Conservation (phyloP, 371 early-diverging fungal genomes). For the Umbelopsis sp. region DNA sequence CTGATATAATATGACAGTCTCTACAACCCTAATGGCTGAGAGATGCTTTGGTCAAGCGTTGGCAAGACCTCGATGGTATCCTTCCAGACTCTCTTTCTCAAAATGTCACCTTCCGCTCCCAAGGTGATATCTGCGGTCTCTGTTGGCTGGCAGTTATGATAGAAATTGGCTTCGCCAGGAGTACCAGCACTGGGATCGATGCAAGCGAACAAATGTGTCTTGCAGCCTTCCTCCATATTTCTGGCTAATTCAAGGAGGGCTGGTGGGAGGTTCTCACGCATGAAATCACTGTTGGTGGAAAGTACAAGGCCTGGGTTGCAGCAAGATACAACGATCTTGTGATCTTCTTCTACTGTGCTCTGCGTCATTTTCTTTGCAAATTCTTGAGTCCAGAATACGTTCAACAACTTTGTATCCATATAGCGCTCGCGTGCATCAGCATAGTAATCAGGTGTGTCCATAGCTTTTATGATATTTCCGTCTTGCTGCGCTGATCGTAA, state of each 20-base stretch:
- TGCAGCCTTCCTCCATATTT: conserved; percentile 8
- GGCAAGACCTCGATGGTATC: conserved; percentile 14
- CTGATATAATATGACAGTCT: too few species aligned
- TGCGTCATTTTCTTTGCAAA: conserved; percentile 9
- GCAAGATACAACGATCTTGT: conserved; percentile 16
- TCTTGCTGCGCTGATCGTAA: neutral
- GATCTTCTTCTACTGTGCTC: conserved; percentile 7
- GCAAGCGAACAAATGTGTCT: conserved; percentile 14
- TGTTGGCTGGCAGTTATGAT: conserved; percentile 17
- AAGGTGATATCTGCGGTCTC: conserved; percentile 12
- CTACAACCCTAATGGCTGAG: too few species aligned
- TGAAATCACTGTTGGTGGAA: neutral
- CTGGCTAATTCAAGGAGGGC: neutral
- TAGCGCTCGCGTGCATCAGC: neutral
- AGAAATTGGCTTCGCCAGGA: neutral
- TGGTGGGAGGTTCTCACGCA: neutral
- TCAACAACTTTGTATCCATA: conserved; percentile 20
- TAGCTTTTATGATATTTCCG: conserved; percentile 15
- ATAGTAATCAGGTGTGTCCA: conserved; percentile 3
- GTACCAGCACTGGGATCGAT: conserved; percentile 16
- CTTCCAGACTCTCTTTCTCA: conserved; percentile 17
- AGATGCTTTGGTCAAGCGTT: too few species aligned
- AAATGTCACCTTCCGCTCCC: conserved; percentile 18
- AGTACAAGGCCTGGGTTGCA: conserved; percentile 20
- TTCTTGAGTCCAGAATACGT: conserved; percentile 20